A percentile compares a stretch with the other conserved stretches of the same genome.
Conservation (phyloP, 768 basidiomycete species). For the Rhizopogon vulgaris region DNA sequence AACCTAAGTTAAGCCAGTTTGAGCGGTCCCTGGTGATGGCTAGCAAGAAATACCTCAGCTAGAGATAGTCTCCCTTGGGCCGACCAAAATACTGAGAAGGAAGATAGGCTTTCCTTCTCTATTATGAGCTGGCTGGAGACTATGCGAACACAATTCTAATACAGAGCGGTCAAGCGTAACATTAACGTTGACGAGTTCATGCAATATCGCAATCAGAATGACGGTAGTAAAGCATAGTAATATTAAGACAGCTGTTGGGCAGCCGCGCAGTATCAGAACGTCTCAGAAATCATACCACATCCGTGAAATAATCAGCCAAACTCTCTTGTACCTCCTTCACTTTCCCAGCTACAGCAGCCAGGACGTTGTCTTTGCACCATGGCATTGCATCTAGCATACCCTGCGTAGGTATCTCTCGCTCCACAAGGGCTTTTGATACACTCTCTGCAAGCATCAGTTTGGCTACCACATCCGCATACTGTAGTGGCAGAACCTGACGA, state of each 20-base stretch:
- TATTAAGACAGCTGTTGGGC: too few species aligned
- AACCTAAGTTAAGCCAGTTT: too few species aligned
- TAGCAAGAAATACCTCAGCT: too few species aligned
- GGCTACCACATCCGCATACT: constrained; percentile 39
- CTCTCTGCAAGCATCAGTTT: constrained; percentile 43
- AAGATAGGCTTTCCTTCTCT: too few species aligned
- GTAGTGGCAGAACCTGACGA: constrained; percentile 33
- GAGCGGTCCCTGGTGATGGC: too few species aligned
- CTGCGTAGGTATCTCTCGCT: constrained; percentile 34
- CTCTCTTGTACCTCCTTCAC: constrained; percentile 42
- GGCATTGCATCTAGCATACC: constrained; percentile 38
- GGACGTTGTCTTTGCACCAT: constrained; percentile 37
- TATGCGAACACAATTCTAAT: neutral
- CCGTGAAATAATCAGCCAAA: constrained; percentile 41
- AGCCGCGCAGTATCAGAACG: neutral
- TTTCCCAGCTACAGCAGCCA: constrained; percentile 36
- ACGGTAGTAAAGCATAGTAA: neutral
- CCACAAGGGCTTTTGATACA: constrained; percentile 39
- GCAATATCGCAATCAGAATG: neutral
- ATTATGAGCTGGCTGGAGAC: too few species aligned
- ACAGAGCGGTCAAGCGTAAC: neutral
- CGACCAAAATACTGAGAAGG: too few species aligned
- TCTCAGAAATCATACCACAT: constrained; percentile 25
- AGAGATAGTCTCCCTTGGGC: too few species aligned
- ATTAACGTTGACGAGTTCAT: neutral